A percentile compares a stretch with the other conserved stretches of the same genome.
phyloP scores from a whole-genome alignment of 768 basidiomycete species.

The Suillus plorans region DNA sequence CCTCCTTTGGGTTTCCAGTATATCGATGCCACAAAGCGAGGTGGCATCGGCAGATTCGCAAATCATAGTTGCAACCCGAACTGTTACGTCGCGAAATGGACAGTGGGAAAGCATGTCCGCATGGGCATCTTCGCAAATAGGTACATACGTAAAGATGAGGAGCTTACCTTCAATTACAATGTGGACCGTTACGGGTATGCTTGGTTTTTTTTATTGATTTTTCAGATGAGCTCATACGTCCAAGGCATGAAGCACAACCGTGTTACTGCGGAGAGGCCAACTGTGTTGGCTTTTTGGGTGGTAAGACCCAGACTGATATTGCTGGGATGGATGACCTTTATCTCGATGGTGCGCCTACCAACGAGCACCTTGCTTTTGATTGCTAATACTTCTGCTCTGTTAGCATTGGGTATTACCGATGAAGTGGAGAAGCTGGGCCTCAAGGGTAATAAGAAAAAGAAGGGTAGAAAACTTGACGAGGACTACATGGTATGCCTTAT shows the following conservation, averaged over 20 bases:
- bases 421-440: constrained; percentile 81
- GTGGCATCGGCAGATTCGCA: constrained; percentile 94
- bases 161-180: constrained; percentile 98
- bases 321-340: constrained; percentile 93
- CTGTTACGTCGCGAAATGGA: constrained; percentile 98
- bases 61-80: constrained; percentile 99
- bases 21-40: constrained; percentile 96
- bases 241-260: constrained; percentile 87
- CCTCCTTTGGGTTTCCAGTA: constrained; percentile 50
- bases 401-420: constrained; percentile 92
- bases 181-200: constrained; percentile 97
- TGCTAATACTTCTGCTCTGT: not conserved
- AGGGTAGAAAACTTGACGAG: constrained; percentile 89
- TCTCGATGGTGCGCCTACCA: constrained; percentile 68
- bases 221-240: not conserved
- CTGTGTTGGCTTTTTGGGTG: constrained; percentile 94
- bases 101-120: constrained; percentile 80
- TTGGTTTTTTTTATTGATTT: not conserved
- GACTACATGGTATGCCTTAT: constrained; percentile 72
- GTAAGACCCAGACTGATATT: constrained; percentile 97
- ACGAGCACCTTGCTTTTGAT: not conserved
- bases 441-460: constrained; percentile 89
- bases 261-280: constrained; percentile 96
- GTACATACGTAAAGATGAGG: constrained; percentile 72
- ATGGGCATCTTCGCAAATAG: constrained; percentile 99